Percentiles rank a stretch among this genome's conserved stretches.
Evolutionary conservation across 306 rosid genomes (phyloP).

Genomic region (Gillenia trifoliata): DNA sequence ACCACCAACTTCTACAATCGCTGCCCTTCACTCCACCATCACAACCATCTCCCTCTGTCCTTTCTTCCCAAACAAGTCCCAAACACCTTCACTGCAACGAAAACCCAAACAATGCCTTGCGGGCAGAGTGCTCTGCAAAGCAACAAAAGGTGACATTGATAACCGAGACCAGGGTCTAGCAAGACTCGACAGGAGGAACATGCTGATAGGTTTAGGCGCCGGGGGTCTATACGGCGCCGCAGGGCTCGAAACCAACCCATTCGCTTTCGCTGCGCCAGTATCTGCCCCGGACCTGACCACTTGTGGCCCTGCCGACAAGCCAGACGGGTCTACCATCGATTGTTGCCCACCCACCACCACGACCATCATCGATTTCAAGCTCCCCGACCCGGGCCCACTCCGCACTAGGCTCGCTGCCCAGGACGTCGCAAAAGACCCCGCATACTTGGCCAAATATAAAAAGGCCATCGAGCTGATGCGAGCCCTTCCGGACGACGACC

Average conservation of each 20-base stretch:
- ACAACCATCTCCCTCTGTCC: not conserved
- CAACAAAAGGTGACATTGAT: not conserved
- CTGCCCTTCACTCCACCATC: not conserved
- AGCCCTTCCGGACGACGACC: slow-evolving; percentile 49
- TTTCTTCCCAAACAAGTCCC: not conserved
- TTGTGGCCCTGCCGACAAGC: slow-evolving; percentile 50
- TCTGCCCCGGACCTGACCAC: slow-evolving; percentile 37
- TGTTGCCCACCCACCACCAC: slow-evolving; percentile 64
- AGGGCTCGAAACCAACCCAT: slow-evolving; percentile 26
- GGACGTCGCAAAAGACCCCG: slow-evolving; percentile 17
- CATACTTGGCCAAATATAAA: slow-evolving; percentile 43
- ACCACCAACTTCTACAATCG: not conserved
- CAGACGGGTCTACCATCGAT: slow-evolving; percentile 22
- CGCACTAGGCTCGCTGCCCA: slow-evolving; percentile 59
- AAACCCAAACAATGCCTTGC: not conserved
- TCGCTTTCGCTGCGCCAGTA: slow-evolving; percentile 51
- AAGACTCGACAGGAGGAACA: slow-evolving; percentile 15
- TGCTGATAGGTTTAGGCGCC: slow-evolving; percentile 41
- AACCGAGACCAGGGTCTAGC: not conserved
- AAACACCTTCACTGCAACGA: not conserved
- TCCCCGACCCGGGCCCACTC: slow-evolving; percentile 7
- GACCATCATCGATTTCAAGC: slow-evolving; percentile 37
- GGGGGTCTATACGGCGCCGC: slow-evolving; percentile 55
- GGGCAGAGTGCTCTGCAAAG: not conserved
- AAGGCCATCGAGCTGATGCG: slow-evolving; percentile 53